These are phyloP conservation scores for Cladophialophora immunda DNA, from an alignment of 2,329 filamentous ascomycete genomes.

Conservation along the genomic window DNA sequence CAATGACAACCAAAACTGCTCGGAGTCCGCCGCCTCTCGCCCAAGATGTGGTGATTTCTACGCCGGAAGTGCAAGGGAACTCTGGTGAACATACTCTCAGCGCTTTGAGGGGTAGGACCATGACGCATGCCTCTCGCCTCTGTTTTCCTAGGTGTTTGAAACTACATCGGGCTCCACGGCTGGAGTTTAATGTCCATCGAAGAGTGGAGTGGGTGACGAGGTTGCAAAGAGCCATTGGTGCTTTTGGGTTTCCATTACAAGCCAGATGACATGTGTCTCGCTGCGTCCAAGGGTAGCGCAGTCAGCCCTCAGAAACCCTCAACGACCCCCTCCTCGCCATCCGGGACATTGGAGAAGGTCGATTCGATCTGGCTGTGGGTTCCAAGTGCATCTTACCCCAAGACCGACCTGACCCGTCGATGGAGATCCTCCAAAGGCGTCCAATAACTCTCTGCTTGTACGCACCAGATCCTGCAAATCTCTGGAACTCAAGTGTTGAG, in stretches of 20 bases:
- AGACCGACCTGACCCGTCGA: not conserved
- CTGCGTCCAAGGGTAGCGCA: not conserved
- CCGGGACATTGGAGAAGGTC: not conserved
- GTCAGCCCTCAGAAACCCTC: not conserved
- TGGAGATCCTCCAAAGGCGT: not conserved
- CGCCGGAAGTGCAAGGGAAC: not conserved
- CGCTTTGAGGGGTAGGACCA: not conserved
- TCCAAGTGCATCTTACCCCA: constrained; percentile 1
- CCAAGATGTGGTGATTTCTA: not conserved
- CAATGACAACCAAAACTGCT: not conserved
- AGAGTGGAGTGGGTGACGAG: constrained; percentile 2
- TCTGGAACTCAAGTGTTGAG: not conserved
- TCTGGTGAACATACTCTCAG: not conserved
- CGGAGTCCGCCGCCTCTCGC: not conserved
- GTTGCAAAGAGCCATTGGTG: not conserved
- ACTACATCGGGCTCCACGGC: not conserved
- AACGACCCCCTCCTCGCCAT: not conserved
- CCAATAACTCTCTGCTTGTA: not conserved
- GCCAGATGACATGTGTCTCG: not conserved
- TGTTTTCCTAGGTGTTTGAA: not conserved
- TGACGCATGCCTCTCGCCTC: not conserved
- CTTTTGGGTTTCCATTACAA: not conserved
- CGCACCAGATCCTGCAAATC: not conserved
- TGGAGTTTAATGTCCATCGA: not conserved
- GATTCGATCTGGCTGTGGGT: not conserved